Base-by-base conservation (phyloP, 306 rosid genomes). In the Argentina anserina region DNA sequence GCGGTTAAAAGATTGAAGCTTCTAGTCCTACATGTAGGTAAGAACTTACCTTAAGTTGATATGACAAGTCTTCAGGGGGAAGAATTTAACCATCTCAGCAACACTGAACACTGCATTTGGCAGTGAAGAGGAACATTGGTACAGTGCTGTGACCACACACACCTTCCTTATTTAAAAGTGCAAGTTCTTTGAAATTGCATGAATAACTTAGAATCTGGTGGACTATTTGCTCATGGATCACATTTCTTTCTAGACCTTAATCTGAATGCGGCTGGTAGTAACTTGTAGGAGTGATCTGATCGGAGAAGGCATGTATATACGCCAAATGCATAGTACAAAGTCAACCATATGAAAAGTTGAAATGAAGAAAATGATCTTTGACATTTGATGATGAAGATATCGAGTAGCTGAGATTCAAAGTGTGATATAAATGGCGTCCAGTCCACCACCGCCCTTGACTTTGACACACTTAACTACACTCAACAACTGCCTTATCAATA, bases 261-360 rank as follows among this genome's bases (percentile, higher is more conserved):
- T 61, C 67, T 61, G 67, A 62, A 62, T 18, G 67, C 67, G 43
- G 67, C 67, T 34, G 6, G 43, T n/a, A 62, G 43, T n/a, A 62
- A 37, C 67, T 34, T 62, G 28, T 20, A 33, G 0, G 28, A 34
- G 67, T 20, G 43, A 62, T 62, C 14, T 33, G 43, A 61, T 61
- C 42, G n/a, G 25, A 33, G 42, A 61, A 33, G 66, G 26, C n/a
- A 60, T 17, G 11, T 13, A 55, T 20, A 43, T 11, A 42, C 7
- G 13, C 60, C 18, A 56, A 56, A 25, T 25, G 63, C 2, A 55
- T 25, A 12, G 21, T 34, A 17, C 0, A 33, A 61, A 61, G 67
- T 62, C 67, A 33, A 33, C 6, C 67, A 34, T 8, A 15, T 61
- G 67, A 61, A 34, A 34, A 62, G 45, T 62, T 62, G 42, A 62